phyloP scores from a whole-genome alignment of 495 filamentous ascomycete species.

The Penicillium simplicissimum region DNA sequence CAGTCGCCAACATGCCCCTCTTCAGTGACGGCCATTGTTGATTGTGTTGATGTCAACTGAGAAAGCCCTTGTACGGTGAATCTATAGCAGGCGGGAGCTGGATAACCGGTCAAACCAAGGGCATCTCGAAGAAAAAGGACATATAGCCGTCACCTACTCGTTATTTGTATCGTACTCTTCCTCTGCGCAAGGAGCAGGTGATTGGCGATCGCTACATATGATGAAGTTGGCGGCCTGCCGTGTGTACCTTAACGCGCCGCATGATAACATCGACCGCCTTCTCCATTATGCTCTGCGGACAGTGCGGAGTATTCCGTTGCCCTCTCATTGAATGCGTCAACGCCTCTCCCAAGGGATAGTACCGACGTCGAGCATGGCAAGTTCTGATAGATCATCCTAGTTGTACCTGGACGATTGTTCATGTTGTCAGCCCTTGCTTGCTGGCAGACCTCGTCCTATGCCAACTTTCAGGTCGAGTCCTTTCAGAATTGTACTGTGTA shows the following conservation, averaged over 20 bases:
- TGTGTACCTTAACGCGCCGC: background rate
- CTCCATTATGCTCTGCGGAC: background rate
- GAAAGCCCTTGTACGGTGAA: too few relatives aligned
- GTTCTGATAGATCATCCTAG: constrained; percentile 2
- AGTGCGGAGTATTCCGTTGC: background rate
- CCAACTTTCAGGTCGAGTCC: background rate
- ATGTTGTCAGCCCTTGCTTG: too few relatives aligned
- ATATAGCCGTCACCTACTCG: too few relatives aligned
- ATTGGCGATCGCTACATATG: background rate
- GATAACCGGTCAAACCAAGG: background rate
- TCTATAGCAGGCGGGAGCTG: background rate
- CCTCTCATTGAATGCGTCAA: background rate
- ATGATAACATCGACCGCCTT: background rate
- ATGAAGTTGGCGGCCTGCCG: background rate
- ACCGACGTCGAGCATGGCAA: background rate
- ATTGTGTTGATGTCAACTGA: background rate
- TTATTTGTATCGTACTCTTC: too few relatives aligned
- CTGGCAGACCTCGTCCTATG: too few relatives aligned
- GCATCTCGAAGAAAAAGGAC: background rate
- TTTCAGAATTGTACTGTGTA: too few relatives aligned
- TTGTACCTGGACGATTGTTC: background rate
- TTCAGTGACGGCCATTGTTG: background rate
- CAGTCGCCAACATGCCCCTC: background rate
- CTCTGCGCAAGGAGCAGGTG: too few relatives aligned
- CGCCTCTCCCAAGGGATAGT: constrained; percentile 4